A percentile compares a stretch with the other conserved stretches of the same genome.
Evolutionary conservation across 2,329 filamentous ascomycete species (phyloP).

Genomic region (Penicillium expansum): DNA sequence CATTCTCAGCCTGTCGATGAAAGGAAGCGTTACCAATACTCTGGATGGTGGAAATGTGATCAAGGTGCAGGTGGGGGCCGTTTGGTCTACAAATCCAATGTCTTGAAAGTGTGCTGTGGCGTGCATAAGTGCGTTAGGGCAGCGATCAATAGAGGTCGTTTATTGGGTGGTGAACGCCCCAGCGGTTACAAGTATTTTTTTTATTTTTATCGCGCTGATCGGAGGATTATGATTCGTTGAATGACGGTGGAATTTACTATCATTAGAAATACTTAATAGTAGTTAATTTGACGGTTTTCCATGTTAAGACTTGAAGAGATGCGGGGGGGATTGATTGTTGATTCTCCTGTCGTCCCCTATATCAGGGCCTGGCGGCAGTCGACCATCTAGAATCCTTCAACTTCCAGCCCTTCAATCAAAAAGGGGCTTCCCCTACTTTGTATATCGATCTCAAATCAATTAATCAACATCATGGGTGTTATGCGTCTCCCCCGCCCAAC

Average conservation of each 20-base stretch:
- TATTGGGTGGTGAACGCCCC: constrained; percentile 22
- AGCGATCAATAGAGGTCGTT: background rate
- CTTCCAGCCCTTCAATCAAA: background rate
- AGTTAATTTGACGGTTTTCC: constrained; percentile 15
- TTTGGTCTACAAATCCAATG: background rate
- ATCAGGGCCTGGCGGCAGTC: constrained; percentile 13
- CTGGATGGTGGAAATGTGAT: constrained; percentile 11
- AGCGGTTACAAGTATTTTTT: constrained; percentile 21
- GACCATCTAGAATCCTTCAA: background rate
- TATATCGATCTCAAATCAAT: background rate
- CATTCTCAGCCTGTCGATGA: constrained; percentile 13
- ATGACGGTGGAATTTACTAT: constrained; percentile 13
- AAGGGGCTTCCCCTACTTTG: background rate
- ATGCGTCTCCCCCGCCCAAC: constrained; percentile 36
- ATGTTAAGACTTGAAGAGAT: constrained; percentile 9
- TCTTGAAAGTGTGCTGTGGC: constrained; percentile 12
- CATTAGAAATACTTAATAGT: constrained; percentile 20
- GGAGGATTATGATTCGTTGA: constrained; percentile 13
- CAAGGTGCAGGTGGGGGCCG: constrained; percentile 2
- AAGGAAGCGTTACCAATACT: constrained; percentile 6
- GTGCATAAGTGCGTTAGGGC: constrained; percentile 13
- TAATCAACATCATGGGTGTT: constrained; percentile 31
- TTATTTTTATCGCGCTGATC: constrained; percentile 15
- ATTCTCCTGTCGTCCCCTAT: constrained; percentile 12
- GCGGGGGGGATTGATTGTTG: constrained; percentile 17